Evolutionary conservation across 352 stramenopile genomes (phyloP), one percentile per base, ranked within the genome.

Genomic region (Pythium sp.): DNA sequence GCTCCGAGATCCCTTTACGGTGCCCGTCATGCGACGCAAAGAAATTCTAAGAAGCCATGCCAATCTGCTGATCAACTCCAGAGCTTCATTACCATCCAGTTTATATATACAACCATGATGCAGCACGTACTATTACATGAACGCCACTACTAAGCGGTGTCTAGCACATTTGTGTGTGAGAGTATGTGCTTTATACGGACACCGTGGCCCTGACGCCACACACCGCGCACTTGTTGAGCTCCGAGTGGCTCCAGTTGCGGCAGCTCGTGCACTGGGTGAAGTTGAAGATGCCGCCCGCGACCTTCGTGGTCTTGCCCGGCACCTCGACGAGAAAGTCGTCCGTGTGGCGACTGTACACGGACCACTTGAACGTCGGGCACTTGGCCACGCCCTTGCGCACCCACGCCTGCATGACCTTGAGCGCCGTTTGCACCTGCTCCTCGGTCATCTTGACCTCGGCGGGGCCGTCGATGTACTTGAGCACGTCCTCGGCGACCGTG

Each of bases 391-490:
- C 47, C 12, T 26, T 22, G 9, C 47, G 47, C 9, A 55, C 24
- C 47, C 47, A 55, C 47, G 20, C 47, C n/a, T 26, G 47, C 47
- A 55, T 55, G 9, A 55, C 47, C n/a, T 55, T 22, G 47, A 55
- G n/a, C 8, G 47, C 47, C 6, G 47, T 55, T n/a, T 55, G n/a
- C n/a, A 55, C n/a, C 47, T 55, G n/a, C 24, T 55, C 20, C 47
- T 55, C 47, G 47, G 47, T 55, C 47, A 55, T 55, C n/a, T 55
- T 55, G 8, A 55, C 47, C n/a, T 55, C 47, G n/a, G 47, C 47
- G 3, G 47, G 47, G 47, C 47, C 47, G 9, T 55, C 47, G 9
- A 55, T 55, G 47, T 55, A 55, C 47, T 55, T 55, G 47, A 55
- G 20, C 11, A 55, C 24, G 47, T 55, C 47, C 47, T 55, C 24